Percentiles rank a stretch among this genome's conserved stretches.
phyloP scores from a whole-genome alignment of 495 filamentous ascomycete genomes.

The Aspergillus kassunensis region DNA sequence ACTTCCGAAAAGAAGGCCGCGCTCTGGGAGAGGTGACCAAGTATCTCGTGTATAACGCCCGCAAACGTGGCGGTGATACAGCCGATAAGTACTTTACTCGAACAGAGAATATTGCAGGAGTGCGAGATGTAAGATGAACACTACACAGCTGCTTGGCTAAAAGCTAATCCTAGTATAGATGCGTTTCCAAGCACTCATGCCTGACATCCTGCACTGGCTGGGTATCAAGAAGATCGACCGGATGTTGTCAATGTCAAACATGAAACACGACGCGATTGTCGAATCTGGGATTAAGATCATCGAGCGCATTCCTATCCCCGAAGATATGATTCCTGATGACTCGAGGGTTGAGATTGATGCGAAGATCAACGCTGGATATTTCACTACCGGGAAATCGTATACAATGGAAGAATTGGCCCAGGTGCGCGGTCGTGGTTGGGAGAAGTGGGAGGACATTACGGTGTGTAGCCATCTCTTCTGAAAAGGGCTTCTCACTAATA shows the following conservation, averaged over 20 bases:
- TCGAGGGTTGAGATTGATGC: slow-evolving; percentile 97
- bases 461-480: slow-evolving; percentile 26
- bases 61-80: slow-evolving; percentile 73
- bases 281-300: slow-evolving; percentile 90
- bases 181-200: slow-evolving; percentile 99
- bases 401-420: slow-evolving; percentile 79
- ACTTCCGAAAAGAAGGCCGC: slow-evolving; percentile 97
- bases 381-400: slow-evolving; percentile 89
- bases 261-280: slow-evolving; percentile 99
- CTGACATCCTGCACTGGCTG: slow-evolving; percentile 96
- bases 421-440: slow-evolving; percentile 90
- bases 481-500: background rate
- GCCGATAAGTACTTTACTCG: slow-evolving; percentile 97
- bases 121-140: slow-evolving; percentile 54
- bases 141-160: too few species aligned
- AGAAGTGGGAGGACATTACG: slow-evolving; percentile 65
- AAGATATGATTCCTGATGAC: slow-evolving; percentile 91
- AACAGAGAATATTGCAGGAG: slow-evolving; percentile 95
- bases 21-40: slow-evolving; percentile 98
- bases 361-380: slow-evolving; percentile 94
- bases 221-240: slow-evolving; percentile 98
- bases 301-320: slow-evolving; percentile 90
- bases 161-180: slow-evolving; percentile 45
- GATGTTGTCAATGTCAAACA: slow-evolving; percentile 99
- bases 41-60: slow-evolving; percentile 94